These are phyloP conservation scores for Omphalotus guepiniiformis DNA, from an alignment of 768 basidiomycete genomes.

Conservation along the genomic window DNA sequence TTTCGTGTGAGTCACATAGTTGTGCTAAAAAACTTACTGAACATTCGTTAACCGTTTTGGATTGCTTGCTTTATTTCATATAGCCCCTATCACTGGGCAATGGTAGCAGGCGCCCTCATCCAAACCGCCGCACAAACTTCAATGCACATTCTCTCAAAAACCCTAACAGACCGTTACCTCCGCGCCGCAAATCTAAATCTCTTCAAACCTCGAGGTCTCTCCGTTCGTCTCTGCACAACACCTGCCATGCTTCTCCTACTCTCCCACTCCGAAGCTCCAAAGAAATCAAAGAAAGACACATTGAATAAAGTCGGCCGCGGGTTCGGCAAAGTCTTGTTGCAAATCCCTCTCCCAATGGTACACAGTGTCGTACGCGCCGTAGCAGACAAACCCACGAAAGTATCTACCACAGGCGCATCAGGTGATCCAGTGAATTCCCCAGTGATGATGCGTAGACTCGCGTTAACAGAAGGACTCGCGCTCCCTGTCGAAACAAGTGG, in stretches of 20 bases:
- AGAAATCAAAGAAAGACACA: conserved; percentile 6
- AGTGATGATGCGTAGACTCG: conserved; percentile 15
- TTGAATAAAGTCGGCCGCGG: conserved; percentile 13
- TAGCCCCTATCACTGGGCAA: conserved; percentile 22
- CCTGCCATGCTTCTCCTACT: conserved; percentile 20
- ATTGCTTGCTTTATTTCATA: background rate
- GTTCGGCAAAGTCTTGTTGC: conserved; percentile 13
- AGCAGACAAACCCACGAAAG: conserved; percentile 14
- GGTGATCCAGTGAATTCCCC: conserved; percentile 1
- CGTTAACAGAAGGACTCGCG: conserved; percentile 16
- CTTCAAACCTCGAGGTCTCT: conserved; percentile 21
- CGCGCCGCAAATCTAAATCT: conserved; percentile 18
- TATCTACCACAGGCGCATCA: conserved; percentile 1
- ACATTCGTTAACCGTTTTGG: background rate
- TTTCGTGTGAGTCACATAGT: conserved; percentile 16
- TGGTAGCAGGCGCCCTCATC: conserved; percentile 15
- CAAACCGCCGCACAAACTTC: conserved; percentile 15
- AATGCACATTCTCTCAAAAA: conserved; percentile 20
- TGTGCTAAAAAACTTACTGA: no score
- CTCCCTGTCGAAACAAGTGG: conserved; percentile 15
- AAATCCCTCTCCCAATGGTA: conserved; percentile 7
- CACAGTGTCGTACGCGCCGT: conserved; percentile 16
- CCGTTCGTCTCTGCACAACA: conserved; percentile 21
- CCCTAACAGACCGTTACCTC: conserved; percentile 22
- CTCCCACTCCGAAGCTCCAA: conserved; percentile 1